Conservation (phyloP, 768 basidiomycete species). For the Rhizopogon vinicolor region DNA sequence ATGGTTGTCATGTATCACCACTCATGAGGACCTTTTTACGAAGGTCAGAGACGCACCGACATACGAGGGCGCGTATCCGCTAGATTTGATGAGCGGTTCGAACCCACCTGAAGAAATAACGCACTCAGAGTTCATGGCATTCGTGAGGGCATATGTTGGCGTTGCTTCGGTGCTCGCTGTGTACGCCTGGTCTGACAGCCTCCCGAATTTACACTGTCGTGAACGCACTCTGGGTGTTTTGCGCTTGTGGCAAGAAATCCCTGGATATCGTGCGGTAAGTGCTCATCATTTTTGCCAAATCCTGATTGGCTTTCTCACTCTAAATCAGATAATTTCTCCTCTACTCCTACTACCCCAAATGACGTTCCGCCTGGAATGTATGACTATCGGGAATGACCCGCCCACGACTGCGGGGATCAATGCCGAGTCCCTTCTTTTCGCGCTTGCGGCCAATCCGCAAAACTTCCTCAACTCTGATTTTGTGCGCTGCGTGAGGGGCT, state of each 20-base stretch:
- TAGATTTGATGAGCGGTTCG: slow-evolving; percentile 34
- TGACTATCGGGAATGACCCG: slow-evolving; percentile 55
- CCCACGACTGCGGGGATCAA: slow-evolving; percentile 62
- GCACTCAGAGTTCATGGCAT: slow-evolving; percentile 58
- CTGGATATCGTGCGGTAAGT: slow-evolving; percentile 70
- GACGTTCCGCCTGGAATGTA: slow-evolving; percentile 67
- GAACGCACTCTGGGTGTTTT: slow-evolving; percentile 61
- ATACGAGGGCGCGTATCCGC: slow-evolving; percentile 52
- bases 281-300: not conserved
- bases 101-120: slow-evolving; percentile 23
- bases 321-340: slow-evolving; percentile 64
- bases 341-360: slow-evolving; percentile 69
- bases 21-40: slow-evolving; percentile 46
- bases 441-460: slow-evolving; percentile 55
- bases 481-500: slow-evolving; percentile 51
- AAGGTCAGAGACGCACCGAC: slow-evolving; percentile 41
- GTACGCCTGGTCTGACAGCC: slow-evolving; percentile 77
- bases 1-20: slow-evolving; percentile 67
- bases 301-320: slow-evolving; percentile 3
- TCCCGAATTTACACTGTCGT: slow-evolving; percentile 59
- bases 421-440: slow-evolving; percentile 63
- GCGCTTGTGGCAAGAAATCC: slow-evolving; percentile 34
- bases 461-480: slow-evolving; percentile 58
- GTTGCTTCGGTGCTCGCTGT: slow-evolving; percentile 64
- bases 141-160: slow-evolving; percentile 65